Percentiles rank a stretch among this genome's conserved stretches.
phyloP scores from a whole-genome alignment of 768 basidiomycete species.

The Boletus rubescentipes region DNA sequence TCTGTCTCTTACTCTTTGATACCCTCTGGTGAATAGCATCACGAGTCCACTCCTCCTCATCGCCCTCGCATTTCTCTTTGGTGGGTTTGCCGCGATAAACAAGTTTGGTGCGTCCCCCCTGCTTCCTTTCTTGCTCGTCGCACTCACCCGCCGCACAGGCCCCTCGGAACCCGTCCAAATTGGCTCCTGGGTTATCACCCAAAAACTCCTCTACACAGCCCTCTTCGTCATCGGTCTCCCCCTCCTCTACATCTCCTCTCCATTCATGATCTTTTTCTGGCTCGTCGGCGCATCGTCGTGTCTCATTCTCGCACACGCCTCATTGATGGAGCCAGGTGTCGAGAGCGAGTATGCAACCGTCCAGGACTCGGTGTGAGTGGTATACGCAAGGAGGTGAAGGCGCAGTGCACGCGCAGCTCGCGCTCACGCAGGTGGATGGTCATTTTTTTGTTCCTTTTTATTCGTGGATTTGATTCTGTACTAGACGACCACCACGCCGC shows the following conservation, averaged over 20 bases:
- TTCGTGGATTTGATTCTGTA: too few species aligned
- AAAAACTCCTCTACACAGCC: slow-evolving; percentile 82
- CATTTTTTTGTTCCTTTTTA: neutral
- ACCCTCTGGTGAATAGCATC: slow-evolving; percentile 39
- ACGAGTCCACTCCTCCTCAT: slow-evolving; percentile 82
- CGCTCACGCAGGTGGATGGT: neutral
- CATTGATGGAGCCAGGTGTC: slow-evolving; percentile 88
- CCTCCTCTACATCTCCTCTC: slow-evolving; percentile 75
- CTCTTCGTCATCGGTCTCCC: slow-evolving; percentile 93
- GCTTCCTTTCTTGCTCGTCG: neutral
- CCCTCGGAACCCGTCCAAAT: slow-evolving; percentile 78
- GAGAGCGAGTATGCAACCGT: slow-evolving; percentile 89
- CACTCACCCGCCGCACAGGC: slow-evolving; percentile 42
- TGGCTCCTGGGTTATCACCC: slow-evolving; percentile 79
- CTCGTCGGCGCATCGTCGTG: slow-evolving; percentile 84
- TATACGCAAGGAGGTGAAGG: too few species aligned
- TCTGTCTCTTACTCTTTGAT: too few species aligned
- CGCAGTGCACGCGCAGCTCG: too few species aligned
- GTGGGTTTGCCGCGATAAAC: slow-evolving; percentile 89
- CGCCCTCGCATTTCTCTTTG: slow-evolving; percentile 84
- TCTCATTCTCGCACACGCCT: slow-evolving; percentile 84
- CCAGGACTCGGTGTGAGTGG: slow-evolving; percentile 53
- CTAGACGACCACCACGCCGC: too few species aligned
- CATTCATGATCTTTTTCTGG: slow-evolving; percentile 89
- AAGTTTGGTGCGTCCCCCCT: slow-evolving; percentile 63